Evolutionary conservation across 2,329 filamentous ascomycete genomes (phyloP), one percentile per base, ranked within the genome.

Genomic region (Fusarium avenaceum): DNA sequence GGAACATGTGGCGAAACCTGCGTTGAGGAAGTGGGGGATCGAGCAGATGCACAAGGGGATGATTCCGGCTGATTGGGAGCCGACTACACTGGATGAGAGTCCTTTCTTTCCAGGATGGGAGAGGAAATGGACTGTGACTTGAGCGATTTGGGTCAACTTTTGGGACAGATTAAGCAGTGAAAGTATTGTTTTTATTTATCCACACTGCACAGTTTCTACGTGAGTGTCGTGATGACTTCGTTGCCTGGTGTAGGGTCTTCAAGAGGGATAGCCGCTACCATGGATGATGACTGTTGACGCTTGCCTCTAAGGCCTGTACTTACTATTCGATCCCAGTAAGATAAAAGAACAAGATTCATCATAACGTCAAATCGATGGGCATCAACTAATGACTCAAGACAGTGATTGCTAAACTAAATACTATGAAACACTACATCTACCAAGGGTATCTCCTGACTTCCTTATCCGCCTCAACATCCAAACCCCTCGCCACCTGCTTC

Each of bases 81-180:
- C 86, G 4, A 80, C 82, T 51, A 96, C 93, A 0, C 76, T 96
- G 61, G 87, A 89, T 13, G 91, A 96, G 67, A 89, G 86, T 70
- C 93, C 93, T 2, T 95, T 88, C 77, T 96, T 90, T 76, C 87
- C 86, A 1, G 89, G 89, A 0, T 96, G 93, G 93, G 84, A 75
- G 61, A 72, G 53, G 35, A 76, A 75, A 32, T 73, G 73, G 74
- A 56, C 19, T 4, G 17, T 59, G 15, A 47, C 30, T 38, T 71
- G n/a, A 64, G 13, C 4, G 0, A 4, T 7, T n/a, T 38, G 7
- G 0, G 1, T 22, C 40, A 19, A 19, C 13, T 19, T 1, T 33
- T 0, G 5, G 8, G 17, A 15, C 14, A 20, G 19, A 0, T 32
- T 15, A 19, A n/a, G 10, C 19, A 64, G 63, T 35, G 45, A 20